A percentile compares a stretch with the other conserved stretches of the same genome.
Conservation (phyloP, 352 stramenopile species). For the Pythium oligandrum region DNA sequence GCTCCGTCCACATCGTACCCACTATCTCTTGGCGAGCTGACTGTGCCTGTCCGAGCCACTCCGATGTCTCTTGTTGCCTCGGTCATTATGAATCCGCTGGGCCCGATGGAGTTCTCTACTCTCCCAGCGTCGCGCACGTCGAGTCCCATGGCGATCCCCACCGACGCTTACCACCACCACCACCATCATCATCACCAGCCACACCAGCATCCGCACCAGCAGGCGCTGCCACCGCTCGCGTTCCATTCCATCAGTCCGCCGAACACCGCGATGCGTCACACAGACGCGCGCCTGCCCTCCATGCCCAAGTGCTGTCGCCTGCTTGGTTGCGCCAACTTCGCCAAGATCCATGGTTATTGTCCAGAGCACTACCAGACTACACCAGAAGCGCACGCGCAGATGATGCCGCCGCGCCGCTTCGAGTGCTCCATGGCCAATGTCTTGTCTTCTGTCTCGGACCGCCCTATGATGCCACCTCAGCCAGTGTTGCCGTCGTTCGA, state of each 20-base stretch:
- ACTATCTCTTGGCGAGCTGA: too few relatives aligned
- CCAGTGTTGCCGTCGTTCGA: too few relatives aligned
- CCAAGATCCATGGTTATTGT: conserved; percentile 65
- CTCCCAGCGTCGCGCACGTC: too few relatives aligned
- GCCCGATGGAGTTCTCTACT: too few relatives aligned
- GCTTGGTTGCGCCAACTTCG: conserved; percentile 52
- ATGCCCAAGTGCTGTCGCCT: conserved; percentile 40
- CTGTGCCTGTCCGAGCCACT: too few relatives aligned
- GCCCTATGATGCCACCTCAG: not conserved
- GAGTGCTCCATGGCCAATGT: conserved; percentile 17
- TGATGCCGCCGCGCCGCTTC: conserved; percentile 5
- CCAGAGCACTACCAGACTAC: conserved; percentile 48
- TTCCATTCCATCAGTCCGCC: conserved; percentile 41
- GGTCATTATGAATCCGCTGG: too few relatives aligned
- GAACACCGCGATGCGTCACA: conserved; percentile 30
- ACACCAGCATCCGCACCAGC: conserved; percentile 15
- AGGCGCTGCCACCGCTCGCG: conserved; percentile 19
- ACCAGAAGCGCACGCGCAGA: conserved; percentile 6
- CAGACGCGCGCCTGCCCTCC: conserved; percentile 9
- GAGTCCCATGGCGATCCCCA: too few relatives aligned
- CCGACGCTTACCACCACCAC: not conserved
- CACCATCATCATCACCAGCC: not conserved
- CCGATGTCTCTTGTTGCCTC: too few relatives aligned
- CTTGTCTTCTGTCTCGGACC: not conserved
- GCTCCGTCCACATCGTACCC: too few relatives aligned